Evolutionary conservation across 306 rosid genomes (phyloP).

Genomic region (Trifolium repens): DNA sequence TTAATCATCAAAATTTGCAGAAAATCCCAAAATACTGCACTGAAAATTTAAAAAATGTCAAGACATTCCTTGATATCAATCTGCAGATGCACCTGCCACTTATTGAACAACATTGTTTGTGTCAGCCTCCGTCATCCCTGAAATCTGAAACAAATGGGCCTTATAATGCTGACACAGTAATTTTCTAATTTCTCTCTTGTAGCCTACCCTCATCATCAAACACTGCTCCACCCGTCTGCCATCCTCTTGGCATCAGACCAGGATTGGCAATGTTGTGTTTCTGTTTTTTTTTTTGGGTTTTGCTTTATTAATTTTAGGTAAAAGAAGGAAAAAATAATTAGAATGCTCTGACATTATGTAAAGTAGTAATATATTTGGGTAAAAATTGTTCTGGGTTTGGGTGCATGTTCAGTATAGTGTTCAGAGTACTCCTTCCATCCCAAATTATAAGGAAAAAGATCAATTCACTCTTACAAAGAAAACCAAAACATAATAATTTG

Average conservation of each 20-base stretch:
- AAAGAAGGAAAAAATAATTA: neutral
- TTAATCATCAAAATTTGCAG: neutral
- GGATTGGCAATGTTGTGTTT: neutral
- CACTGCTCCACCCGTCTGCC: neutral
- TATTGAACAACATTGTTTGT: neutral
- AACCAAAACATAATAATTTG: no score
- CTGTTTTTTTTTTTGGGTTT: neutral
- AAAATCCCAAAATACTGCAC: neutral
- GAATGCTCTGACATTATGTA: neutral
- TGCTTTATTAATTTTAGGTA: neutral
- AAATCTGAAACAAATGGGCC: constrained; percentile 2
- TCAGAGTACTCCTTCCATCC: no score
- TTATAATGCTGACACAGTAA: neutral
- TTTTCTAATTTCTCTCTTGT: neutral
- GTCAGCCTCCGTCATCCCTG: neutral
- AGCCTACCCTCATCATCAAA: neutral
- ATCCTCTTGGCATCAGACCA: neutral
- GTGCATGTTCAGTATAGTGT: neutral
- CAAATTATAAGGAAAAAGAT: no score
- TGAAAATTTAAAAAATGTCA: neutral
- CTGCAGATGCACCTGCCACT: neutral
- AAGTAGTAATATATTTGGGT: neutral
- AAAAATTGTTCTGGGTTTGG: constrained; percentile 5
- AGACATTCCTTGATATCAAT: neutral
- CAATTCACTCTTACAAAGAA: no score